Evolutionary conservation across 345 rosid species (phyloP).

Genomic region (Eucalyptus cloeziana): DNA sequence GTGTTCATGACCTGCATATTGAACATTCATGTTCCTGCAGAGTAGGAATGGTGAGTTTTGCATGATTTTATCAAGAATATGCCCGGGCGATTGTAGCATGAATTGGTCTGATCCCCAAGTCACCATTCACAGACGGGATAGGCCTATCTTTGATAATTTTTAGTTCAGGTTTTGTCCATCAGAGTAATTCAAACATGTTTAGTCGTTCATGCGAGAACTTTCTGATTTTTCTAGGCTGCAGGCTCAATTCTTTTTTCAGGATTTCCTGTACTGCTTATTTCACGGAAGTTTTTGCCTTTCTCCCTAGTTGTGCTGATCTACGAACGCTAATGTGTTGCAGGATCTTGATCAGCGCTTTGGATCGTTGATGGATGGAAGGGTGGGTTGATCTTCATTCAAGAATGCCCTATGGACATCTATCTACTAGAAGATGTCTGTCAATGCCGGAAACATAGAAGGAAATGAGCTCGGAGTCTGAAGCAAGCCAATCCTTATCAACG

Average conservation of each 20-base stretch:
- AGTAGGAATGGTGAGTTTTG: not conserved
- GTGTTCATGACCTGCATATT: not conserved
- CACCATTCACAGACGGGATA: not conserved
- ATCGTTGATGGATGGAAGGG: conserved; percentile 34
- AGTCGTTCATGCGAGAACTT: not conserved
- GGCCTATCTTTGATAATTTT: not conserved
- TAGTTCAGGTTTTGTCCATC: not conserved
- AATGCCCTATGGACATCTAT: not conserved
- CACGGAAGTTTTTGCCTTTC: not conserved
- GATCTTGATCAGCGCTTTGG: conserved; percentile 59
- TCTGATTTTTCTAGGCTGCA: not conserved
- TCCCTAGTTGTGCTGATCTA: not conserved
- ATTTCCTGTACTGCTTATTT: not conserved
- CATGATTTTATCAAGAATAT: not conserved
- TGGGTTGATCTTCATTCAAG: not conserved
- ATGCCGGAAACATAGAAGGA: not conserved
- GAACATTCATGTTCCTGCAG: not conserved
- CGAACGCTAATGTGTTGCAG: conserved; percentile 5
- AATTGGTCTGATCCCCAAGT: not conserved
- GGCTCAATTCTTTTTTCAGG: not conserved
- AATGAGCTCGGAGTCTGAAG: not conserved
- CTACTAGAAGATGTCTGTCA: not conserved
- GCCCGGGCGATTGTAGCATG: not conserved
- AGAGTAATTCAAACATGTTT: not conserved
- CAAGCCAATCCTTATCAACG: not conserved